Evolutionary conservation across 2,329 filamentous ascomycete genomes (phyloP), one percentile per base, ranked within the genome.

Genomic region (Phialophora verrucosa): DNA sequence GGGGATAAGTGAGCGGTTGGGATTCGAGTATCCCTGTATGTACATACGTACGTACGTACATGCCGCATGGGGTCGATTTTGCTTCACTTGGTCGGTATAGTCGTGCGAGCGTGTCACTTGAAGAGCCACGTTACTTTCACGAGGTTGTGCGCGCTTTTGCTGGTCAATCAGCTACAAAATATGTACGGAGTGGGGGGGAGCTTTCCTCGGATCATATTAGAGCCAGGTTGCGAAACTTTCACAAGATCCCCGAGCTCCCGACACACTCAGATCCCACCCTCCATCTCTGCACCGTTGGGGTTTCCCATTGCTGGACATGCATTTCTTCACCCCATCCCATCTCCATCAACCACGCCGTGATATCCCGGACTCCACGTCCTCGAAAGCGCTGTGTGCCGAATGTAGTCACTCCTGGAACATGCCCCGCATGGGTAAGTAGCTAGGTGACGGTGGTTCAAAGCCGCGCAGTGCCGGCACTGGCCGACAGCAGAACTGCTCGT

Each of bases 1-100:
- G 60, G 59, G 14, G 42, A 59, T n/a, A 64, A 63, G 53, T 59
- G 31, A 49, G 23, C n/a, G 27, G 38, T 17, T 7, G 14, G 53
- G n/a, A 38, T 17, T 2, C 1, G 35, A 10, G 23, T n/a, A 20
- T 2, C 20, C 1, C 12, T 12, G n/a, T 44, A 1, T 2, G 8
- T 3, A 17, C 38, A 8, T 44, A 17, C 17, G 17, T 6, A n/a
- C 38, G 4, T 42, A 10, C 38, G 17, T 7, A 44, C 38, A 44
- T n/a, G 38, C 38, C 3, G 17, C 6, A n/a, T 44, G 38, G 38
- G 14, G 8, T 44, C 6, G 14, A n/a, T 4, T 8, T 8, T 44
- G 38, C 38, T 44, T 20, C 38, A 8, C 38, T 17, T 8, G 38
- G 5, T n/a, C 5, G 38, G 6, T 8, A 7, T 8, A n/a, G 14